phyloP scores from a whole-genome alignment of 768 basidiomycete genomes.

The Xerocomus spinulosus region DNA sequence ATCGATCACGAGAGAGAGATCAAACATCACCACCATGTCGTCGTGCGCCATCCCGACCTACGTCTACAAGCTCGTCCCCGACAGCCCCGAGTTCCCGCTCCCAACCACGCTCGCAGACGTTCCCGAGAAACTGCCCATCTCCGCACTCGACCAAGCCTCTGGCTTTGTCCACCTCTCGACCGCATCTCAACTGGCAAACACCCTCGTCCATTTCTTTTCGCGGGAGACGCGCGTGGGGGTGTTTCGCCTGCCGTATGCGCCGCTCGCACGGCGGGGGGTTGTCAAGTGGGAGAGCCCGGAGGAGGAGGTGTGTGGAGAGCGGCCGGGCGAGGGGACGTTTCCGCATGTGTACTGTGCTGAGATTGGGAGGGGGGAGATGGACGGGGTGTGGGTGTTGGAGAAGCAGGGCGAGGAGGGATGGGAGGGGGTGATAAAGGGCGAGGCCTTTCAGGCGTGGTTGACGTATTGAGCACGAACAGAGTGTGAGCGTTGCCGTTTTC shows the following conservation, averaged over 20 bases:
- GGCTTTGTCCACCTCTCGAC: slow-evolving; percentile 58
- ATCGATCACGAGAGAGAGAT: too few species aligned
- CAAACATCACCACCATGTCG: slow-evolving; percentile 4
- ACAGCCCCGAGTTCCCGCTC: slow-evolving; percentile 35
- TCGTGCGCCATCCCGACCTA: slow-evolving; percentile 37
- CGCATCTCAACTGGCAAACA: slow-evolving; percentile 43
- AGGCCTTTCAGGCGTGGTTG: slow-evolving; percentile 28
- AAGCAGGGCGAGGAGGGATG: slow-evolving; percentile 27
- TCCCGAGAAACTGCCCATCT: slow-evolving; percentile 46
- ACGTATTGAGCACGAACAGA: slow-evolving; percentile 34
- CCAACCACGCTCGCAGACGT: slow-evolving; percentile 33
- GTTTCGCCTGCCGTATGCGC: slow-evolving; percentile 40
- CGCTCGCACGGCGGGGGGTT: slow-evolving; percentile 26
- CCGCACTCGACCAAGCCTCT: slow-evolving; percentile 41
- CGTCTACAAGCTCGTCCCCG: slow-evolving; percentile 57
- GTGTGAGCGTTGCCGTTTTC: too few species aligned
- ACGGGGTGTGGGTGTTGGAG: slow-evolving; percentile 33
- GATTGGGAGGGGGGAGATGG: slow-evolving; percentile 44
- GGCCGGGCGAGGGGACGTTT: slow-evolving; percentile 44
- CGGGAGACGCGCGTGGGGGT: slow-evolving; percentile 38
- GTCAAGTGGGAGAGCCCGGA: slow-evolving; percentile 50
- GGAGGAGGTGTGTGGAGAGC: slow-evolving; percentile 36
- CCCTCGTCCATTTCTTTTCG: slow-evolving; percentile 44
- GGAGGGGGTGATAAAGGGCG: slow-evolving; percentile 26
- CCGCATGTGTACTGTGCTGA: slow-evolving; percentile 49